Base-by-base conservation (phyloP, 1,139 yeast genomes). In the Yamadazyma aaseri region DNA sequence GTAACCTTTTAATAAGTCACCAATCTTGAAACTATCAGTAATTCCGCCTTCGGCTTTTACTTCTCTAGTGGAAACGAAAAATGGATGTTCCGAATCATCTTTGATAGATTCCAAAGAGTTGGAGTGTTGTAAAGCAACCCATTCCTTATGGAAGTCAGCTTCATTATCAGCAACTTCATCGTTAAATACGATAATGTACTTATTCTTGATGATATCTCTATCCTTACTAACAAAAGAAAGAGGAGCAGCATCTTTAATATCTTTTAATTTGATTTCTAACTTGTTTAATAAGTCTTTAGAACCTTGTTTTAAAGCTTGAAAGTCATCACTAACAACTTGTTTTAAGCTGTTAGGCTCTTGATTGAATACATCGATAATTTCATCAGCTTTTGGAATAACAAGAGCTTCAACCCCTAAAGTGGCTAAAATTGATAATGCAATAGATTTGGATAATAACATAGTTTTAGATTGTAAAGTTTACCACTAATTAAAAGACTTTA, bases 401-500 rank as follows among this genome's bases (percentile, higher is more conserved):
- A 84, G 69, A 20, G 83, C 87, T 40, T 77, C 69, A 33, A 77
- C 82, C 39, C 78, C 75, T 45, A 79, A 58, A 38, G 82, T 70
- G 39, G 84, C 76, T 52, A 79, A 58, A 45, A 75, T 68, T 33
- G 80, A 62, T 37, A 72, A 55, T 28, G 76, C 77, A 41, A 73
- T 65, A 32, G 80, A 60, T 45, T 60, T 63, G 29, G 77, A 57
- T 50, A 73, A 64, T 60, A 70, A 67, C 76, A 70, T 72, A 10
- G 7, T 25, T 5, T 7, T 25, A 13, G 6, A 14, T 22, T 9
- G 6, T 7, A 7, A 22, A 10, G n/a, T 10, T 10, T 11, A 10
- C 13, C 13, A 22, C 25, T 12, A 10, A 22, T 22, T 10, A 22
- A 9, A 10, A 7, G 6, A 10, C 25, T 22, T 22, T 22, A 22